Base-by-base conservation (phyloP, 75 land plant species). In the Ceratopteris richardii region DNA sequence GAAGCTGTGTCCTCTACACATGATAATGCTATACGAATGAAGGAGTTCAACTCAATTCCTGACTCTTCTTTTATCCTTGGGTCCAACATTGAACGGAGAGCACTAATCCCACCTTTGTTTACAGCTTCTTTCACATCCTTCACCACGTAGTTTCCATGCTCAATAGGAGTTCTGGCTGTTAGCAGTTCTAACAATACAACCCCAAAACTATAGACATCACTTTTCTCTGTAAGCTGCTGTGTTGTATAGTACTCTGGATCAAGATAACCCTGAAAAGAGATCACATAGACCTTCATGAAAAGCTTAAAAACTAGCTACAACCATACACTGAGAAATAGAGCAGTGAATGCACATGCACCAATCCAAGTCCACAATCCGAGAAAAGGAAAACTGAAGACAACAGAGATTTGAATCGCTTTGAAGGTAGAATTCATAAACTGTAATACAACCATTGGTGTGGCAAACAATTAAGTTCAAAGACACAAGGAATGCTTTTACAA, bases 1-100 rank as follows among this genome's bases (percentile, higher is more conserved):
- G 46, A 44, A 2, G 76, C 82, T 20, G 54, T 50, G n/a, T 81
- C 85, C n/a, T 81, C 76, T 13, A 81, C 79, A 51, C 96, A 90
- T 17, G 56, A 54, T 72, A 90, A 37, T 3, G 94, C 93, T 31
- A 90, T 56, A 21, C 68, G 66, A 31, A 90, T 14, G 41, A 66
- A 90, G 23, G 41, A 61, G 18, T 65, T 60, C 43, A 87, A 62
- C 0, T 87, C 94, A 11, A 20, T 23, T 9, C 54, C 51, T 9
- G 47, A 0, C 12, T 40, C 47, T 12, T 44, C 25, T 26, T 24
- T n/a, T 20, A 60, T 11, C 16, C 7, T 17, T 12, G 64, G 60
- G 44, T 74, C 71, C 61, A 66, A 19, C 58, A 58, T 21, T 16
- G 55, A n/a, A 21, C 33, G 19, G 36, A 66, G n/a, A 23, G 1